phyloP scores from a whole-genome alignment of 441 rosid genomes.

The Pelargonium cotyledonis region DNA sequence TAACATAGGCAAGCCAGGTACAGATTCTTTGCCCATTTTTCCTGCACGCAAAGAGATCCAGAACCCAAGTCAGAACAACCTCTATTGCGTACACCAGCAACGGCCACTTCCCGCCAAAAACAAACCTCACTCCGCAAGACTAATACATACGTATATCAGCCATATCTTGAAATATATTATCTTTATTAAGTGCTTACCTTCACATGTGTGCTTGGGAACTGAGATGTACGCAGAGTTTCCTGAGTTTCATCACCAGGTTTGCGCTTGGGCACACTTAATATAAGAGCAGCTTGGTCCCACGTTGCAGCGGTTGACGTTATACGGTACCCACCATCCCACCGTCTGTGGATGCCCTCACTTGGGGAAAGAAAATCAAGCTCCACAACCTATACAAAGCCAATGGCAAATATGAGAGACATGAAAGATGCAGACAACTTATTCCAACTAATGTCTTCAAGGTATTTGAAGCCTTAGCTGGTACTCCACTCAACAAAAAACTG shows the following conservation, averaged over 20 bases:
- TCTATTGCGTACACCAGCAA: neutral
- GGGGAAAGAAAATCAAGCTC: conserved; percentile 81
- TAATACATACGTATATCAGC: too few species aligned
- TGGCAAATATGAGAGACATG: conserved; percentile 5
- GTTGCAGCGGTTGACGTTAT: conserved; percentile 96
- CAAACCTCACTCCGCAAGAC: too few species aligned
- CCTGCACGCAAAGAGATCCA: conserved; percentile 34
- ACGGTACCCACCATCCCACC: conserved; percentile 92
- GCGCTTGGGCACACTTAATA: conserved; percentile 89
- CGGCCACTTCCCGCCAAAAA: neutral
- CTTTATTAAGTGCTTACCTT: conserved; percentile 43
- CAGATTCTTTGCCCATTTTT: conserved; percentile 93
- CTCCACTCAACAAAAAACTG: too few species aligned
- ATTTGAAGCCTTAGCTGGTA: neutral
- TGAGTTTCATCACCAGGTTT: conserved; percentile 88
- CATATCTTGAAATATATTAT: neutral
- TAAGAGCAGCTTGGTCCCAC: conserved; percentile 85
- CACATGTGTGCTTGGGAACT: conserved; percentile 93
- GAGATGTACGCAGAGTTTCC: conserved; percentile 92
- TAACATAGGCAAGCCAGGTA: conserved; percentile 81
- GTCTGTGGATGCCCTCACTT: conserved; percentile 95
- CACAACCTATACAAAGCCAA: conserved; percentile 55
- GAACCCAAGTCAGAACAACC: conserved; percentile 4
- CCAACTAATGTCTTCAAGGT: neutral
- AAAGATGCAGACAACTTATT: too few species aligned